These are phyloP conservation scores for Yamadazyma tumulicola DNA, from an alignment of 805 yeast genomes.

Conservation along the genomic window DNA sequence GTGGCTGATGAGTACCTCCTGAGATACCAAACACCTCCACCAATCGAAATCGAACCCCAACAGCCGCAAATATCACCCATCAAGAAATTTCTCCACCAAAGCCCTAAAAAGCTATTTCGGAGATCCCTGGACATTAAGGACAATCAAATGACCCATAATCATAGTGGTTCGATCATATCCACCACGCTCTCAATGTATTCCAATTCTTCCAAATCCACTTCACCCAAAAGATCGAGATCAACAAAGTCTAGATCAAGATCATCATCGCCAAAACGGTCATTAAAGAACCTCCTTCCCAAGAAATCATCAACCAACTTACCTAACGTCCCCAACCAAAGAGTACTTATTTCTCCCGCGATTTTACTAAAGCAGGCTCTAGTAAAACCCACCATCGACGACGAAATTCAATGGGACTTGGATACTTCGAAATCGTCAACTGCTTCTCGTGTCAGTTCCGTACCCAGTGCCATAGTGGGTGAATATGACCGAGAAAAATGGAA, in stretches of 20 bases:
- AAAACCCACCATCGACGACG: constrained; percentile 7
- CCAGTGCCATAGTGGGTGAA: constrained; percentile 59
- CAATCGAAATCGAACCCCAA: neutral
- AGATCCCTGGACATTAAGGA: constrained; percentile 12
- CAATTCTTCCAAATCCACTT: constrained; percentile 27
- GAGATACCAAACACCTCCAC: constrained; percentile 10
- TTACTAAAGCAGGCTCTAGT: constrained; percentile 16
- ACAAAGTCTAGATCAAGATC: constrained; percentile 14
- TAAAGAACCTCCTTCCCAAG: constrained; percentile 8
- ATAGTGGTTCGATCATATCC: constrained; percentile 25
- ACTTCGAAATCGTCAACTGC: constrained; percentile 30
- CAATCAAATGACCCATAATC: constrained; percentile 17
- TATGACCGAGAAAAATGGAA: constrained; percentile 68
- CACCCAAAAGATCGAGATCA: constrained; percentile 31
- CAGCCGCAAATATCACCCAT: constrained; percentile 26
- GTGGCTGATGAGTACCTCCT: neutral
- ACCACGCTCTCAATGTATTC: constrained; percentile 25
- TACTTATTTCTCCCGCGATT: constrained; percentile 12
- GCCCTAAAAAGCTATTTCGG: constrained; percentile 25
- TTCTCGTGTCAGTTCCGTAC: constrained; percentile 44
- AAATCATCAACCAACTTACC: neutral
- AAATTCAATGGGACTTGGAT: constrained; percentile 25
- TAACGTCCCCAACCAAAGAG: neutral
- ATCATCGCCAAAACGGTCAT: constrained; percentile 12
- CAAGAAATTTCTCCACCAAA: constrained; percentile 26